Evolutionary conservation across 78 protist genomes (phyloP).

Genomic region (Diacronema lutheri): DNA sequence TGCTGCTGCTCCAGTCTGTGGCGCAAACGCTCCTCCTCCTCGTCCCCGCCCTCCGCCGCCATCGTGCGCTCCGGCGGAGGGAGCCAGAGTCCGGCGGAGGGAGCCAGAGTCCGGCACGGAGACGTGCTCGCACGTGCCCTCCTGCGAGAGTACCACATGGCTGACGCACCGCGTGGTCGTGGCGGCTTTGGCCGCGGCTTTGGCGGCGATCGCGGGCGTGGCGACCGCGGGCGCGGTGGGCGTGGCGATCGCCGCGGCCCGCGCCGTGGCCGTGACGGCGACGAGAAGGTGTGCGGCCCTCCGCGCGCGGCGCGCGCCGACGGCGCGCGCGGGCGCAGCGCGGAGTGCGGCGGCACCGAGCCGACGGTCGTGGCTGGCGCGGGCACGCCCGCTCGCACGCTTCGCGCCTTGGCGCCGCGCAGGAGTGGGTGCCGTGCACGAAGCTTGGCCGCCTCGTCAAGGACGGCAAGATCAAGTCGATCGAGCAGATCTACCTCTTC

Average conservation of each 20-base stretch:
- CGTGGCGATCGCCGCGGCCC: slow-evolving; percentile 3
- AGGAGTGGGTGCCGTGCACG: slow-evolving; percentile 97
- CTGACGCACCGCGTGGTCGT: neutral
- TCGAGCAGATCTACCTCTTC: slow-evolving; percentile 98
- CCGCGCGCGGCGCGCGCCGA: neutral
- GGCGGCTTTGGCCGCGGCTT: slow-evolving; percentile 31
- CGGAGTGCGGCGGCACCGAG: slow-evolving; percentile 6
- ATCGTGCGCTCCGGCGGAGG: no score
- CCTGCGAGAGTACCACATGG: neutral
- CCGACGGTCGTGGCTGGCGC: no score
- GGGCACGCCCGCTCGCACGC: slow-evolving; percentile 79
- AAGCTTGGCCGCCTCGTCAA: slow-evolving; percentile 99
- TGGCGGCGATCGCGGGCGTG: no score
- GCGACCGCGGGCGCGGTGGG: slow-evolving; percentile 6
- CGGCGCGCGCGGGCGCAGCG: neutral
- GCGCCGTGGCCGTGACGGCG: slow-evolving; percentile 28
- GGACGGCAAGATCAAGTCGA: slow-evolving; percentile 79
- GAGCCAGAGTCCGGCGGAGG: no score
- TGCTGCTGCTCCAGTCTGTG: no score
- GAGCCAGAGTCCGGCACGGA: no score
- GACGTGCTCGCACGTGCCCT: no score
- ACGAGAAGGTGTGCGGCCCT: no score
- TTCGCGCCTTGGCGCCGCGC: slow-evolving; percentile 51
- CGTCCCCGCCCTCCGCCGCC: no score
- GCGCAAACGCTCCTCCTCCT: no score